These are phyloP conservation scores for Starmerella floricola DNA, from an alignment of 805 yeast genomes.

Conservation along the genomic window DNA sequence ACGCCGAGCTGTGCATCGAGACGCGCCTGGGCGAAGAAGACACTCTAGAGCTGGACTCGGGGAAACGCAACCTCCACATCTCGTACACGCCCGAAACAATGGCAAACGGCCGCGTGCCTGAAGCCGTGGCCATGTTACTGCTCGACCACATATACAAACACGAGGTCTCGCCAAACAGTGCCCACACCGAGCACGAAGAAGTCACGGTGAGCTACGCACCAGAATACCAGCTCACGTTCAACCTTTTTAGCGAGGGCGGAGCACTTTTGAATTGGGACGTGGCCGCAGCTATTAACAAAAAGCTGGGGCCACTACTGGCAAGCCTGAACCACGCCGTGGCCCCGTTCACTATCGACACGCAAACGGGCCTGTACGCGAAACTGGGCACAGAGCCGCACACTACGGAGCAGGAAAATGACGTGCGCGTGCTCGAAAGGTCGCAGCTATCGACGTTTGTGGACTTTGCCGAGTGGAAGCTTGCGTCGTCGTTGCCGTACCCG, in stretches of 20 bases:
- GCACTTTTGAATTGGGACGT: conserved; percentile 64
- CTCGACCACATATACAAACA: conserved; percentile 36
- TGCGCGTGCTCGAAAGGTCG: conserved; percentile 32
- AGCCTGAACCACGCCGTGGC: conserved; percentile 43
- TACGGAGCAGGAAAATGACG: not conserved
- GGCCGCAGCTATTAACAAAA: conserved; percentile 38
- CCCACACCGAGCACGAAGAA: conserved; percentile 7
- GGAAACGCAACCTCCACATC: conserved; percentile 32
- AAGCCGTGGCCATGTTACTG: conserved; percentile 42
- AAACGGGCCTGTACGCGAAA: conserved; percentile 54
- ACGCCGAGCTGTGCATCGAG: conserved; percentile 32
- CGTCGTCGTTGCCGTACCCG: conserved; percentile 47
- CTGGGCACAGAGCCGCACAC: conserved; percentile 21
- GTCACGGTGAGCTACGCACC: conserved; percentile 43
- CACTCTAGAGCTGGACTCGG: conserved; percentile 36
- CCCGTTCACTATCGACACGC: conserved; percentile 67
- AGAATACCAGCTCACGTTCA: conserved; percentile 60
- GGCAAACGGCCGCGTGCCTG: conserved; percentile 51
- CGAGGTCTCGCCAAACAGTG: conserved; percentile 21
- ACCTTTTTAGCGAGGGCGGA: conserved; percentile 51
- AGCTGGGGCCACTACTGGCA: conserved; percentile 42
- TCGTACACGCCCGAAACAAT: conserved; percentile 36
- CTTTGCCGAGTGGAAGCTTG: conserved; percentile 71
- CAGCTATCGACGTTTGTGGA: conserved; percentile 70
- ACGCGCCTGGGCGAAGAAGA: conserved; percentile 32